phyloP scores from a whole-genome alignment of 108 stramenopile species.

The Nannochloropsis gaditana region DNA sequence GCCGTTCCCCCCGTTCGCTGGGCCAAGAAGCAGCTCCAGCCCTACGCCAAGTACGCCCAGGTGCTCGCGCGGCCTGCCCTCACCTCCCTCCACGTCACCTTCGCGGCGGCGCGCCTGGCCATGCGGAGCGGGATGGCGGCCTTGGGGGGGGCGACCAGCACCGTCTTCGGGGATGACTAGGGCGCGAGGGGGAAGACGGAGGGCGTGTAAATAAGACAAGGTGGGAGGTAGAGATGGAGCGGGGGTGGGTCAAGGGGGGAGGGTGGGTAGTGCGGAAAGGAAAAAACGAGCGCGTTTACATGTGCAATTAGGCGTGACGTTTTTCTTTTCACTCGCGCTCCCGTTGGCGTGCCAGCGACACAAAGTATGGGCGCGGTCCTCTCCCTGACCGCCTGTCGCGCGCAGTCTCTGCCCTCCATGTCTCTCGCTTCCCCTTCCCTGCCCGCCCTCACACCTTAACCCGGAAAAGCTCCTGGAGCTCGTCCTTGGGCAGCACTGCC shows the following conservation, averaged over 20 bases:
- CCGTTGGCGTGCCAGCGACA: not conserved
- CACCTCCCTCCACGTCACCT: not conserved
- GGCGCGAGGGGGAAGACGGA: not conserved
- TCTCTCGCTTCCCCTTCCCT: not conserved
- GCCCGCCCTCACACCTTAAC: not conserved
- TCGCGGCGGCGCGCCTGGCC: not conserved
- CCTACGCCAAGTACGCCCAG: not conserved
- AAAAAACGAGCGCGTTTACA: not conserved
- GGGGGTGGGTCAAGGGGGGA: not conserved
- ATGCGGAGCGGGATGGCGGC: not conserved
- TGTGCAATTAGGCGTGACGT: not conserved
- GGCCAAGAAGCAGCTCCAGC: slow-evolving; percentile 14
- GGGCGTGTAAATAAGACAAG: not conserved
- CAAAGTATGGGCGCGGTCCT: not conserved
- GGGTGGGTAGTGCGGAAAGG: slow-evolving; percentile 7
- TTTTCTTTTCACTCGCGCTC: not conserved
- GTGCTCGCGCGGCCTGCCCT: not conserved
- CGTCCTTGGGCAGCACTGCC: slow-evolving; percentile 42
- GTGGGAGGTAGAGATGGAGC: not conserved
- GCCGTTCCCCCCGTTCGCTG: not conserved
- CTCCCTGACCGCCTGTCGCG: not conserved
- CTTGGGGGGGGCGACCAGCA: not conserved
- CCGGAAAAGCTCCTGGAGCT: slow-evolving; percentile 40
- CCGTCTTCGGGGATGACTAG: not conserved
- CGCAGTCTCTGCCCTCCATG: not conserved